A percentile compares a stretch with the other conserved stretches of the same genome.
These are phyloP conservation scores for Rhynchospora pubera DNA, from an alignment of 176 grass and related monocot species.

Conservation along the genomic window DNA sequence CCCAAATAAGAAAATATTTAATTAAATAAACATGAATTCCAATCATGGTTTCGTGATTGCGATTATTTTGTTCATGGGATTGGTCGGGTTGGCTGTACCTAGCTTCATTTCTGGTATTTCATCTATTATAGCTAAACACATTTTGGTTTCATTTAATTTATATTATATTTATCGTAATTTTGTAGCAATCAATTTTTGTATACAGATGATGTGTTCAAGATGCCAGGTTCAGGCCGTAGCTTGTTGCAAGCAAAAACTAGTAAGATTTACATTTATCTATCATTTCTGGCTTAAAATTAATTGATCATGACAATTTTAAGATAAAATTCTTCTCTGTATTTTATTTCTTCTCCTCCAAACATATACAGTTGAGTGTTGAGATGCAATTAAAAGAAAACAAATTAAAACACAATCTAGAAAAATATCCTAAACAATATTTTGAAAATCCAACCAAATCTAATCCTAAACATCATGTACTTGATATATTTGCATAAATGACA, in stretches of 20 bases:
- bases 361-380: too few species aligned
- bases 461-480: too few species aligned
- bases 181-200: neutral
- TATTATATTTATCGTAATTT: neutral
- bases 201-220: constrained; percentile 16
- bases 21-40: neutral
- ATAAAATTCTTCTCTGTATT: too few species aligned
- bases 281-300: neutral
- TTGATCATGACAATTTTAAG: too few species aligned
- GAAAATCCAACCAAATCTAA: too few species aligned
- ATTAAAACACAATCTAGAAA: too few species aligned
- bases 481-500: too few species aligned
- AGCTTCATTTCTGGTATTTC: constrained; percentile 20
- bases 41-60: neutral
- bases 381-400: too few species aligned
- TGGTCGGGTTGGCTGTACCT: constrained; percentile 14
- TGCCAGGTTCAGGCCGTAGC: constrained; percentile 6
- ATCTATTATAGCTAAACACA: neutral
- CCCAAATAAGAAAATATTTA: neutral
- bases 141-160: neutral
- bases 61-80: neutral
- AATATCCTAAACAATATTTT: too few species aligned
- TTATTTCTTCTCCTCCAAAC: too few species aligned
- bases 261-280: neutral
- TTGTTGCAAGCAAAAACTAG: constrained; percentile 21